Base-by-base conservation (phyloP, 1,284 basidiomycete species). In the Ustilago tritici region DNA sequence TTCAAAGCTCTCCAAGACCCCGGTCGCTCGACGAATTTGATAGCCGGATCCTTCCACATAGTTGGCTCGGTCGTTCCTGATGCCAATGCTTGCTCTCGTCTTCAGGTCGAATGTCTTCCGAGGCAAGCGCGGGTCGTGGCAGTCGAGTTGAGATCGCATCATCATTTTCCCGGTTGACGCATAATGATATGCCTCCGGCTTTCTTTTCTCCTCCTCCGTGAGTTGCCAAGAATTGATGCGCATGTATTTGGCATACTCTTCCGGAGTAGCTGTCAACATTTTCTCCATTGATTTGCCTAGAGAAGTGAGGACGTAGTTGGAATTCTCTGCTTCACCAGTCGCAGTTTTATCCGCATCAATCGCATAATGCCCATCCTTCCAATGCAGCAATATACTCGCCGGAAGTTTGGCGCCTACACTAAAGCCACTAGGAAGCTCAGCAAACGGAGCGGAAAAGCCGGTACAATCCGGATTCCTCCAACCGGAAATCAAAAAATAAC, bases 91-190 rank as follows among this genome's bases (percentile, higher is more conserved):
- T 0, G 95, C 95, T 47, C 95, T 90, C 0, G 96, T 98, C 87
- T 99, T 99, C 86, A 99, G 92, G 84, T 99, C 96, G 80, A 99
- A 99, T 0, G 96, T 92, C 32, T 91, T 92, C 1, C 95, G 94
- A 1, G 95, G 95, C 19, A 99, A 87, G 36, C 93, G 90, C 40
- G 87, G 81, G 83, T 98, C 93, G 1, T 91, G 87, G 81, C 95
- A 95, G 85, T 99, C 96, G 11, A 99, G 89, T 86, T 99, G 96
- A 0, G 95, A 97, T 17, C 96, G 93, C 92, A 98, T 94, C 54
- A 98, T 88, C 73, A 98, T 91, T 12, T 89, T 90, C 2, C 90
- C 88, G 2, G 91, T 91, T 92, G 95, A 47, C 1, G 82, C 81
- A 35, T 85, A 85, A 50, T 85, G 80, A 65, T 85, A 85, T 1